A percentile compares a stretch with the other conserved stretches of the same genome.
Conservation (phyloP, 164 flowering plant species). For the Aristolochia fimbriata region DNA sequence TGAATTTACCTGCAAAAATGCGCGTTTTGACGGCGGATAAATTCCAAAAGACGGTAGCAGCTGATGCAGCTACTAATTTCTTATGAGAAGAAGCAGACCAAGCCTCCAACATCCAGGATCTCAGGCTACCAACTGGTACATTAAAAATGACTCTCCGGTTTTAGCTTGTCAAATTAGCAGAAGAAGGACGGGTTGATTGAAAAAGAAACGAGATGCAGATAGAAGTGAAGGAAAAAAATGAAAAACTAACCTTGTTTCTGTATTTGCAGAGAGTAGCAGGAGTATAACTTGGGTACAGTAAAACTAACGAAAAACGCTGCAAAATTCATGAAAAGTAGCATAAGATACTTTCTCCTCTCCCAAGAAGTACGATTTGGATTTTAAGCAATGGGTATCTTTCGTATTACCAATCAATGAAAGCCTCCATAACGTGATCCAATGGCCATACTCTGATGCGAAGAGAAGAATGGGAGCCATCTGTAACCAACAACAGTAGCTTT, state of each 20-base stretch:
- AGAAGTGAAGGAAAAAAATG: not conserved
- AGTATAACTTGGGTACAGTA: slow-evolving; percentile 67
- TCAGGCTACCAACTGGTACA: slow-evolving; percentile 40
- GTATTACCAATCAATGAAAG: slow-evolving; percentile 59
- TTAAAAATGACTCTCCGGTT: slow-evolving; percentile 2
- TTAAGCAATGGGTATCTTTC: not conserved
- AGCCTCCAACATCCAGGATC: slow-evolving; percentile 22
- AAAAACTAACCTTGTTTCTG: slow-evolving; percentile 70
- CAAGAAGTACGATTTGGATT: too few species aligned
- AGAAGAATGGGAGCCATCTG: slow-evolving; percentile 74
- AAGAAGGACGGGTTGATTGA: too few species aligned
- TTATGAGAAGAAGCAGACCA: slow-evolving; percentile 40
- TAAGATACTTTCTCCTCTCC: too few species aligned
- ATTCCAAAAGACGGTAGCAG: slow-evolving; percentile 33
- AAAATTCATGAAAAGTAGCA: not conserved
- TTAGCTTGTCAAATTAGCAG: not conserved
- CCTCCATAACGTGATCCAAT: slow-evolving; percentile 65
- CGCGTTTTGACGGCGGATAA: slow-evolving; percentile 25
- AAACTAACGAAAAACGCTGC: slow-evolving; percentile 81
- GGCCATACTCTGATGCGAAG: slow-evolving; percentile 89
- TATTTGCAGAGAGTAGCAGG: slow-evolving; percentile 42
- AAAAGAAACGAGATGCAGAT: not conserved
- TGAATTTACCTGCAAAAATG: slow-evolving; percentile 26
- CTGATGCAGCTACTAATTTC: slow-evolving; percentile 30
- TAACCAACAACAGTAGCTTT: slow-evolving; percentile 4